Evolutionary conservation across 225 moss, liverwort and hornwort species (phyloP), one percentile per base, ranked within the genome.

Genomic region (Physcomitrium patens): DNA sequence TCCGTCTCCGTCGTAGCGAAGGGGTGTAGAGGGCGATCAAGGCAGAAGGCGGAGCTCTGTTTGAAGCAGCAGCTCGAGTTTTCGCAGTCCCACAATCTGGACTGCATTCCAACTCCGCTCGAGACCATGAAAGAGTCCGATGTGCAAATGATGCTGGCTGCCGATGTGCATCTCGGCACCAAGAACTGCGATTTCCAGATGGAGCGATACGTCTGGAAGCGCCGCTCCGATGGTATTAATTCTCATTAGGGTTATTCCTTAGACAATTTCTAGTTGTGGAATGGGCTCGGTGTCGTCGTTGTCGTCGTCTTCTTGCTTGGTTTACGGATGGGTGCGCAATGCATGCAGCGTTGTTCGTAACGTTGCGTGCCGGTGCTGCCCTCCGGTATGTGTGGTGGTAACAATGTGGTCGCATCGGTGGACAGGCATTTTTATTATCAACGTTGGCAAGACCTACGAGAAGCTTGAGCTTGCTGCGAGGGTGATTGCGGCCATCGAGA

Each of bases 401-500:
- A 51, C 12, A 60, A 12, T 71, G 47, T 48, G 47, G 47, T 27
- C 8, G 12, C 46, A n/a, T 27, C 18, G 24, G 65, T 65, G 13
- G 22, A 14, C 28, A 71, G 71, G 71, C n/a, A 71, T 71, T 60
- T 92, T 24, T 82, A 71, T 71, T 7, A 71, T 71, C 71, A 71
- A 71, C 48, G 58, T 71, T 17, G 71, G 71, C 12, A 71, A 60
- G 48, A 71, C 71, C 27, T 71, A 71, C 71, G 71, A 71, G 71
- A 71, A 71, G 60, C 71, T 71, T 9, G 71, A 71, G 60, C 60
- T 71, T 48, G 71, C 71, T 9, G 71, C 71, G 47, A 47, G 71
- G 47, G 71, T 71, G 47, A 71, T 71, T 60, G 71, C 60, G 46
- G 71, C 71, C 71, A 71, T 71, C 13, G 71, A 92, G 71, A 92